Conservation (phyloP, 2,329 filamentous ascomycete species). For the Scleromitrula shiraiana region DNA sequence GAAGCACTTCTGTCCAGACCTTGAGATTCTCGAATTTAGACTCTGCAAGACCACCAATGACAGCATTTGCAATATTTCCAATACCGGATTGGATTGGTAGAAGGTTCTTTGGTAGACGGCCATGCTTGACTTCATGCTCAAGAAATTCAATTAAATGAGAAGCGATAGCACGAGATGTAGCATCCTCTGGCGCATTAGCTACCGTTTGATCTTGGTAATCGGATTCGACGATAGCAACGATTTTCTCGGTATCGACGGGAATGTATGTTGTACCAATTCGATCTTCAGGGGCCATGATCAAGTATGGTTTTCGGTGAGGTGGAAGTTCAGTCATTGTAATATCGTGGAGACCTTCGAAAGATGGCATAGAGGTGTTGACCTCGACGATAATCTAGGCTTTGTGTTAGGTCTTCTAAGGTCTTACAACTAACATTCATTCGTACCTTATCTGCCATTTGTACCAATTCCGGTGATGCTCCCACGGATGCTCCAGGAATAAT, state of each 20-base stretch:
- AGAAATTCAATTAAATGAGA: slow-evolving; percentile 75
- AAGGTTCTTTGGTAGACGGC: slow-evolving; percentile 67
- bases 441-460: slow-evolving; percentile 84
- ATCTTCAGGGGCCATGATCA: slow-evolving; percentile 79
- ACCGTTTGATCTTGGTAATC: slow-evolving; percentile 72
- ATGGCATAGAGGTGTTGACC: slow-evolving; percentile 79
- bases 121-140: slow-evolving; percentile 74
- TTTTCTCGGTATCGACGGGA: slow-evolving; percentile 75
- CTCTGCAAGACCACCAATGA: slow-evolving; percentile 72
- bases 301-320: slow-evolving; percentile 72
- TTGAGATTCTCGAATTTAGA: slow-evolving; percentile 82
- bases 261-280: slow-evolving; percentile 77
- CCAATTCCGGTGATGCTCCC: slow-evolving; percentile 74
- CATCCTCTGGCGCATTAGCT: slow-evolving; percentile 71
- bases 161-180: slow-evolving; percentile 63
- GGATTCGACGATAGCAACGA: slow-evolving; percentile 77
- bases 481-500: slow-evolving; percentile 83
- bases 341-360: slow-evolving; percentile 82
- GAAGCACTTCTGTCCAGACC: slow-evolving; percentile 78
- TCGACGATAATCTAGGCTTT: slow-evolving; percentile 66
- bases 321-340: slow-evolving; percentile 85
- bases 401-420: slow-evolving; percentile 4
- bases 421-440: background rate
- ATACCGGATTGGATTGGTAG: slow-evolving; percentile 82
- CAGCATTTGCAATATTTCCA: slow-evolving; percentile 88